These are phyloP conservation scores for Scedosporium boydii DNA, from an alignment of 2,329 filamentous ascomycete species.

Conservation along the genomic window DNA sequence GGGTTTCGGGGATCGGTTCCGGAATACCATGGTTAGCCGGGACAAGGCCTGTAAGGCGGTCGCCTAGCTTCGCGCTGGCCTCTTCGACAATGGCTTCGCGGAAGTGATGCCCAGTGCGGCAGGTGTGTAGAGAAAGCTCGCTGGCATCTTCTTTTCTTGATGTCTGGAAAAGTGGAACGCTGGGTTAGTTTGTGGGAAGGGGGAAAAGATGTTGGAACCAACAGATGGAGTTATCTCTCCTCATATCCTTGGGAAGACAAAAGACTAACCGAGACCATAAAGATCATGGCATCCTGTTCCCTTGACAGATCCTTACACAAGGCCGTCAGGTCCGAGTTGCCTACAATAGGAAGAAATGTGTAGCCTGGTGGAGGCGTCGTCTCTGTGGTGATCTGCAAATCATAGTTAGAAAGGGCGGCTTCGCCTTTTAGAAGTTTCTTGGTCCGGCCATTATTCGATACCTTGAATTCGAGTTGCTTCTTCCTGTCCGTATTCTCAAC, in stretches of 20 bases:
- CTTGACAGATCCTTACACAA: conserved; percentile 57
- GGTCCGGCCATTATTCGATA: conserved; percentile 20
- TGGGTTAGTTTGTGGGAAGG: neutral
- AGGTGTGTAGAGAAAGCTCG: conserved; percentile 40
- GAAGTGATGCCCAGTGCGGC: conserved; percentile 53
- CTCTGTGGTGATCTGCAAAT: conserved; percentile 39
- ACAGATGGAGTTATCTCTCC: conserved; percentile 10
- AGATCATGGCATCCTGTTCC: conserved; percentile 52
- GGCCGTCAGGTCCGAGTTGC: conserved; percentile 50
- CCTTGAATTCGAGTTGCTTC: conserved; percentile 54
- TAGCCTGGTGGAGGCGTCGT: conserved; percentile 48
- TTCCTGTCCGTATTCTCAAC: conserved; percentile 56
- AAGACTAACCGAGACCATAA: conserved; percentile 52
- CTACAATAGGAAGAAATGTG: conserved; percentile 48
- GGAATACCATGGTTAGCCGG: conserved; percentile 22
- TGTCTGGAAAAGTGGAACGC: conserved; percentile 16
- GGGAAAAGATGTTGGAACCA: conserved; percentile 1
- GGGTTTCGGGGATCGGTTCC: conserved; percentile 50
- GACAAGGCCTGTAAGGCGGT: conserved; percentile 11
- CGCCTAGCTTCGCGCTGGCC: conserved; percentile 27
- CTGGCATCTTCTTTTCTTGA: conserved; percentile 19
- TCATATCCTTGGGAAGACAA: neutral
- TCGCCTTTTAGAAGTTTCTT: neutral
- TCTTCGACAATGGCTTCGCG: conserved; percentile 49
- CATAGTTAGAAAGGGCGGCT: conserved; percentile 1